A percentile compares a stretch with the other conserved stretches of the same genome.
These are phyloP conservation scores for Fallopia convolvulus DNA, from an alignment of 148 eudicot species.

Conservation along the genomic window DNA sequence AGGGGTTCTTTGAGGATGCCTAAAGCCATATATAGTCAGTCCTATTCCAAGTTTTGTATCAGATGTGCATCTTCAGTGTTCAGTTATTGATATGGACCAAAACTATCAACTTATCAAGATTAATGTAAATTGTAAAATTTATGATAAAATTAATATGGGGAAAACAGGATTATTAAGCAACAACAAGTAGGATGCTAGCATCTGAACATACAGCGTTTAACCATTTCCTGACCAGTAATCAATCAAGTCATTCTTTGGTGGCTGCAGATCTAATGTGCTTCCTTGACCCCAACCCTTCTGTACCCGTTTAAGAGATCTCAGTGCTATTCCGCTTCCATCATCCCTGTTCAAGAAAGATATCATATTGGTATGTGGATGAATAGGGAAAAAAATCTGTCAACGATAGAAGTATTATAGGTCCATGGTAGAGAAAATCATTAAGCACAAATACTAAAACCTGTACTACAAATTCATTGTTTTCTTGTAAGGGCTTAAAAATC, in stretches of 20 bases:
- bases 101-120: neutral
- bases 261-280: slow-evolving; percentile 36
- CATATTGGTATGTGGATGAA: neutral
- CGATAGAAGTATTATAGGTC: neutral
- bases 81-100: neutral
- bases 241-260: slow-evolving; percentile 33
- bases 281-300: slow-evolving; percentile 97
- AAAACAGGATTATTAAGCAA: too few relatives aligned
- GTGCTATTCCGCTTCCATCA: slow-evolving; percentile 66
- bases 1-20: neutral
- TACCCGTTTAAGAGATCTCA: slow-evolving; percentile 60
- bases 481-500: neutral
- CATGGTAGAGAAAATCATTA: neutral
- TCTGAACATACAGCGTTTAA: neutral
- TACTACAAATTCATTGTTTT: neutral
- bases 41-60: neutral
- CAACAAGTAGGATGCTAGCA: neutral
- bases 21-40: neutral
- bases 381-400: neutral
- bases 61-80: neutral
- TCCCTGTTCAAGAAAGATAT: slow-evolving; percentile 42
- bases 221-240: slow-evolving; percentile 36
- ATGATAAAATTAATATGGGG: too few relatives aligned
- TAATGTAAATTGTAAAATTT: too few relatives aligned
- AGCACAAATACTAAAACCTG: neutral